Conservation (phyloP, 176 grass and related monocot species). For the Zoysia japonica region DNA sequence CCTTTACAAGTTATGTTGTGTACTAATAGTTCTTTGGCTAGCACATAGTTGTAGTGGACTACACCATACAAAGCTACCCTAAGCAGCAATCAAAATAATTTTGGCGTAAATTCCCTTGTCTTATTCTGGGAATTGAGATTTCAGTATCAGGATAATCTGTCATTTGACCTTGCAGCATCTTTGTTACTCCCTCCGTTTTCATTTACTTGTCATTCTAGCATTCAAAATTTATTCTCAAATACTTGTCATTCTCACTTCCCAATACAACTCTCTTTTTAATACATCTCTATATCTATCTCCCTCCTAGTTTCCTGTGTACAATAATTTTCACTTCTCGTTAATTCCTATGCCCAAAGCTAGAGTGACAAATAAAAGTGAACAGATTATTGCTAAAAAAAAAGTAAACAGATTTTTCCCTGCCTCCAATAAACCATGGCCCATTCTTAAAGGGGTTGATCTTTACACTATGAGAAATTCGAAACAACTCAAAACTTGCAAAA, state of each 20-base stretch:
- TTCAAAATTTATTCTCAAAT: too few relatives aligned
- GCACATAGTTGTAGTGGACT: background rate
- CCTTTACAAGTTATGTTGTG: background rate
- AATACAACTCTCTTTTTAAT: too few relatives aligned
- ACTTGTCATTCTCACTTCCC: too few relatives aligned
- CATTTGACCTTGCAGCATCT: background rate
- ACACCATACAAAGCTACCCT: background rate
- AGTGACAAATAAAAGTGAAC: too few relatives aligned
- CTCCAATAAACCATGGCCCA: too few relatives aligned
- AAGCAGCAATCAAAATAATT: slow-evolving; percentile 7
- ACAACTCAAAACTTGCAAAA: background rate
- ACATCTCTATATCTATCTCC: too few relatives aligned
- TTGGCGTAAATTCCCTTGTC: background rate
- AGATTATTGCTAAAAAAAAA: too few relatives aligned
- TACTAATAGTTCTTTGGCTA: background rate
- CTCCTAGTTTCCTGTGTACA: too few relatives aligned
- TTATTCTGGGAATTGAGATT: background rate
- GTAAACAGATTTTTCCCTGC: too few relatives aligned
- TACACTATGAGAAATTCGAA: background rate
- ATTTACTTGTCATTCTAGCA: too few relatives aligned
- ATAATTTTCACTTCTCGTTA: too few relatives aligned
- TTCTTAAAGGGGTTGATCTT: background rate
- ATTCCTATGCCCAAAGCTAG: too few relatives aligned
- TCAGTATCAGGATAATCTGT: background rate
- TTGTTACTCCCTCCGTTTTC: background rate